phyloP scores from a whole-genome alignment of 495 filamentous ascomycete species.

The Aspergillus avenaceus region DNA sequence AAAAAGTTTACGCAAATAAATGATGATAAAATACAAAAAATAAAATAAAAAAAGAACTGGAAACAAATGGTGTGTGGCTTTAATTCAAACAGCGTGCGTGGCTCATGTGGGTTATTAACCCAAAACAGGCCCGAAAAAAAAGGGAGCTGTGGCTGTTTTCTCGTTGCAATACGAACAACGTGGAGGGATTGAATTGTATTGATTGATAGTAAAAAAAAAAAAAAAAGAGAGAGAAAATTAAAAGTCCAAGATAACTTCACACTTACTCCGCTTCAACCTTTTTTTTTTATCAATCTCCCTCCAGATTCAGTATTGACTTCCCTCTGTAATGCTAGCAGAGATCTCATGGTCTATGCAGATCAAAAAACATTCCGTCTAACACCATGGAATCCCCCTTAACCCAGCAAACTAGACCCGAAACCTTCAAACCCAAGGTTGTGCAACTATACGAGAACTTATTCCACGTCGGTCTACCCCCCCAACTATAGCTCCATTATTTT shows the following conservation, averaged over 20 bases:
- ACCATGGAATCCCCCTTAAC: constrained; percentile 88
- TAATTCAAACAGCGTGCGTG: constrained; percentile 6
- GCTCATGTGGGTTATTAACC: constrained; percentile 9
- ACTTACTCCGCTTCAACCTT: not conserved
- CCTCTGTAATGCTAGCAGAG: constrained; percentile 12
- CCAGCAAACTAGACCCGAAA: constrained; percentile 84
- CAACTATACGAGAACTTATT: constrained; percentile 85
- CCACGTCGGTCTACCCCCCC: constrained; percentile 51
- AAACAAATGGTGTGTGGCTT: constrained; percentile 5
- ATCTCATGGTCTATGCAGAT: constrained; percentile 10
- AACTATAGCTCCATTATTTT: not conserved
- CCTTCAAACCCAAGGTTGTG: constrained; percentile 90
- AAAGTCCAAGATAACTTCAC: not conserved
- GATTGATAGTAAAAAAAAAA: not conserved
- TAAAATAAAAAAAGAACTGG: not conserved
- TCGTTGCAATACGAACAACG: constrained; percentile 14
- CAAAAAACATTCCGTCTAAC: constrained; percentile 8
- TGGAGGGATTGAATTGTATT: not conserved
- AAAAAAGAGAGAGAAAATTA: not conserved
- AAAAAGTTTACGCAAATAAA: not conserved
- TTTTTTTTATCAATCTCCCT: not conserved
- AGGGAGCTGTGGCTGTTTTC: not conserved
- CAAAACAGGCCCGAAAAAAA: constrained; percentile 13
- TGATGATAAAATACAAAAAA: not conserved
- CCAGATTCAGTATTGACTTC: not conserved